Base-by-base conservation (phyloP, 2,329 filamentous ascomycete genomes). In the Penicillium concentricum region DNA sequence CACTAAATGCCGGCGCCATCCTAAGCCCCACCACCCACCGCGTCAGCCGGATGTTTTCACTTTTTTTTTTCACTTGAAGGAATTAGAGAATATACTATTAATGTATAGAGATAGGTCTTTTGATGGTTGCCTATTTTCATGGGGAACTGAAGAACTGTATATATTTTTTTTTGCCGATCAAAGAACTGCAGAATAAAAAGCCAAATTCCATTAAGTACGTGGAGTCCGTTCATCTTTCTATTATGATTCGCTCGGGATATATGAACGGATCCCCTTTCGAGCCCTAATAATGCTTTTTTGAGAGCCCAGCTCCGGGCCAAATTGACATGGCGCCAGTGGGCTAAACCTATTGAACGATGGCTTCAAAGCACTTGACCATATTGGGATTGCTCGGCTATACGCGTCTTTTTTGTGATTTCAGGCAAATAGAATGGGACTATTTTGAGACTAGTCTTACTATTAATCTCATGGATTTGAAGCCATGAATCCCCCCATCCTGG, bases 11-110 rank as follows among this genome's bases (percentile, higher is more conserved):
- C 53, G 45, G 55, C 58, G 61, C 60, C 51, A 59, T 63, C 47
- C 48, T n/a, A 51, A 3, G 62, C 62, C 62, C 63, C 63, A 63
- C 62, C 22, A 10, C 62, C 63, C 63, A 63, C 62, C 22, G 7
- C 58, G 61, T 65, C 58, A 61, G 58, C 60, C 39, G 15, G 43
- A 48, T 37, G 47, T 52, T 54, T 54, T 52, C 30, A 30, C 30
- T 24, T 37, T 16, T 39, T 48, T 13, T 15, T 39, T 47, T 12
- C 1, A 13, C 4, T 35, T 28, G 2, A 5, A 34, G 28, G 24
- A 26, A 2, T 16, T 18, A n/a, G 10, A 26, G 43, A 15, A 16
- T 32, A 15, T 22, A 16, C 8, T 16, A 7, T 35, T 16, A 35
- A 16, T 16, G 30, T 32, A 32, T 32, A 8, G 5, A 28, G 7